These are phyloP conservation scores for Diaporthe velutina DNA, from an alignment of 2,329 filamentous ascomycete species.

Conservation along the genomic window DNA sequence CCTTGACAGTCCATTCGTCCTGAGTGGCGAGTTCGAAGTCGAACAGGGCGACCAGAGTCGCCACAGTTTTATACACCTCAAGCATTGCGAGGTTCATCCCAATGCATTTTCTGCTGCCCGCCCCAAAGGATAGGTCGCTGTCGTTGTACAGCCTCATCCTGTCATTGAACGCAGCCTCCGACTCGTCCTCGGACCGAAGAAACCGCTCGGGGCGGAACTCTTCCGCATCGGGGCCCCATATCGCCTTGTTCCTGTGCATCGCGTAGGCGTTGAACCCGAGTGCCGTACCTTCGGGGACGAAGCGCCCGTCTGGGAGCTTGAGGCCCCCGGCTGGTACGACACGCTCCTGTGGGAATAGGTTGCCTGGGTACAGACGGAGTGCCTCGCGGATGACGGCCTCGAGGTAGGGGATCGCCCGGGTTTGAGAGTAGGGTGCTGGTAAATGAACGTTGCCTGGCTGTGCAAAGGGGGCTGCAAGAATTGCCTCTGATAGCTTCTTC, in stretches of 20 bases:
- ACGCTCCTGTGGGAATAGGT: conserved; percentile 60
- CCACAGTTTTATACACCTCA: conserved; percentile 52
- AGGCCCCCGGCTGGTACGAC: conserved; percentile 56
- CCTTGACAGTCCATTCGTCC: conserved; percentile 27
- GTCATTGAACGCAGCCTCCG: conserved; percentile 47
- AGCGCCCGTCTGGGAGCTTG: conserved; percentile 48
- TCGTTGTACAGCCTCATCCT: conserved; percentile 52
- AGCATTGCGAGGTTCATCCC: conserved; percentile 50
- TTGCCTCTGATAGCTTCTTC: neutral
- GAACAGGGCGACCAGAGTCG: conserved; percentile 55
- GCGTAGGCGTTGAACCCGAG: conserved; percentile 55
- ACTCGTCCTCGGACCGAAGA: conserved; percentile 52
- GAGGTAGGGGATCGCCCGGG: conserved; percentile 46
- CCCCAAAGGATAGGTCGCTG: conserved; percentile 51
- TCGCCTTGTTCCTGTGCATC: conserved; percentile 49
- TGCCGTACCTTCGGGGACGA: conserved; percentile 45
- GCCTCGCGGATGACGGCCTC: conserved; percentile 63
- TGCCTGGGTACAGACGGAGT: conserved; percentile 60
- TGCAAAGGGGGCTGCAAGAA: conserved; percentile 26
- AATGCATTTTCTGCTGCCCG: conserved; percentile 50
- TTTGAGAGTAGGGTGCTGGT: conserved; percentile 19
- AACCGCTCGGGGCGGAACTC: conserved; percentile 61
- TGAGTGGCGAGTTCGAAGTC: conserved; percentile 21
- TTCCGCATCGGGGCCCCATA: conserved; percentile 59
- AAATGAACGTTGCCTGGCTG: neutral